Conservation (phyloP, 2,329 filamentous ascomycete genomes). For the Macroventuria anomochaeta region DNA sequence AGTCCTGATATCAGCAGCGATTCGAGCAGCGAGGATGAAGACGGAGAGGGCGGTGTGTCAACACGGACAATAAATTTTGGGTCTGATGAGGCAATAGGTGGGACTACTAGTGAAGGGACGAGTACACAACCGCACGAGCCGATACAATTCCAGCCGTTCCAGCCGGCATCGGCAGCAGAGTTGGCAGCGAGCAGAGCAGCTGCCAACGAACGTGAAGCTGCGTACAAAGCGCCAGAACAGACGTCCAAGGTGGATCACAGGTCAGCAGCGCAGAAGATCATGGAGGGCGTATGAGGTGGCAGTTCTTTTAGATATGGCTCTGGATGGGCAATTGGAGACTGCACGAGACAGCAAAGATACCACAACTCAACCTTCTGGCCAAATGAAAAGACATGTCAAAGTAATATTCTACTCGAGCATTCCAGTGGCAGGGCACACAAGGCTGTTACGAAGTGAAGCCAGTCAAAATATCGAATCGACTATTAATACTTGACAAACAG, state of each 20-base stretch:
- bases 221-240: constrained; percentile 6
- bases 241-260: constrained; percentile 14
- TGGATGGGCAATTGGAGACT: not conserved
- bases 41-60: constrained; percentile 16
- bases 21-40: constrained; percentile 42
- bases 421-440: not conserved
- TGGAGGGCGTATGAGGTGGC: constrained; percentile 14
- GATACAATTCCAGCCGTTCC: constrained; percentile 5
- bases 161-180: constrained; percentile 12
- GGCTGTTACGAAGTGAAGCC: not conserved
- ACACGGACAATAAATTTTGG: constrained; percentile 5
- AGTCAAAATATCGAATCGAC: not conserved
- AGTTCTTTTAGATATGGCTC: not conserved
- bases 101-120: not conserved
- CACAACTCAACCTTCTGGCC: not conserved
- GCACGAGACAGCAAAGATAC: not conserved
- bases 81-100: constrained; percentile 5
- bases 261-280: constrained; percentile 16
- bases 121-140: constrained; percentile 4
- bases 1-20: constrained; percentile 48
- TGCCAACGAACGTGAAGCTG: constrained; percentile 12
- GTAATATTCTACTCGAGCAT: not conserved
- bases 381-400: not conserved
- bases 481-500: not conserved
- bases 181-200: constrained; percentile 13